Percentiles rank a stretch among this genome's conserved stretches.
Evolutionary conservation across 73 alveolate species (phyloP).

Genomic region (Paraurostyla sp.): DNA sequence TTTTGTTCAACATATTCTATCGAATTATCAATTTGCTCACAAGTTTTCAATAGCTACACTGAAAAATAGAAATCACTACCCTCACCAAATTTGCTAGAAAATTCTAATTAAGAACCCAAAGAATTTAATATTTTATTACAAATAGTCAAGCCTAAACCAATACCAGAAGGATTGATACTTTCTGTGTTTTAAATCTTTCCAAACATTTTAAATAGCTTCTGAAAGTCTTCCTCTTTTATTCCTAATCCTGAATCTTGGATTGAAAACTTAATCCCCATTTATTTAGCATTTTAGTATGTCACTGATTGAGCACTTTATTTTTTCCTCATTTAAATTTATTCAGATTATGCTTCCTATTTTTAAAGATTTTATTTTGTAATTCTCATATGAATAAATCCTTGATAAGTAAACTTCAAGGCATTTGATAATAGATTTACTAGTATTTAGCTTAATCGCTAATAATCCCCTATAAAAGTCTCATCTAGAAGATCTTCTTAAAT

Average conservation of each 20-base stretch:
- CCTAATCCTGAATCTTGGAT: too few relatives aligned
- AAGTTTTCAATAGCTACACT: too few relatives aligned
- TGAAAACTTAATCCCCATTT: too few relatives aligned
- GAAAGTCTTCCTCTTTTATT: constrained; percentile 32
- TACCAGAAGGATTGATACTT: constrained; percentile 11
- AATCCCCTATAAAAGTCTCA: background rate
- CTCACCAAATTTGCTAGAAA: background rate
- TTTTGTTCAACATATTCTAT: too few relatives aligned
- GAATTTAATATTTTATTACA: background rate
- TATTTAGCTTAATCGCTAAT: background rate
- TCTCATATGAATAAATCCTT: background rate
- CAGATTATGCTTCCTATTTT: too few relatives aligned
- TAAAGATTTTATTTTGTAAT: too few relatives aligned
- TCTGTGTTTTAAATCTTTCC: background rate
- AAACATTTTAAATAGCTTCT: constrained; percentile 17
- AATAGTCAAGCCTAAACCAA: constrained; percentile 57
- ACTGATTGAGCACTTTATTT: too few relatives aligned
- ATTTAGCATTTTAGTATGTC: too few relatives aligned
- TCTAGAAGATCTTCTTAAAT: background rate
- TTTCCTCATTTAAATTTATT: too few relatives aligned
- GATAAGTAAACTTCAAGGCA: background rate
- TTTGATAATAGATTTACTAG: background rate
- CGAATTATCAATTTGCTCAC: too few relatives aligned
- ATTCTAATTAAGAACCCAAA: background rate
- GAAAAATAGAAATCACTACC: background rate